phyloP scores from a whole-genome alignment of 2,329 filamentous ascomycete genomes.

The Colletotrichum somersetense region DNA sequence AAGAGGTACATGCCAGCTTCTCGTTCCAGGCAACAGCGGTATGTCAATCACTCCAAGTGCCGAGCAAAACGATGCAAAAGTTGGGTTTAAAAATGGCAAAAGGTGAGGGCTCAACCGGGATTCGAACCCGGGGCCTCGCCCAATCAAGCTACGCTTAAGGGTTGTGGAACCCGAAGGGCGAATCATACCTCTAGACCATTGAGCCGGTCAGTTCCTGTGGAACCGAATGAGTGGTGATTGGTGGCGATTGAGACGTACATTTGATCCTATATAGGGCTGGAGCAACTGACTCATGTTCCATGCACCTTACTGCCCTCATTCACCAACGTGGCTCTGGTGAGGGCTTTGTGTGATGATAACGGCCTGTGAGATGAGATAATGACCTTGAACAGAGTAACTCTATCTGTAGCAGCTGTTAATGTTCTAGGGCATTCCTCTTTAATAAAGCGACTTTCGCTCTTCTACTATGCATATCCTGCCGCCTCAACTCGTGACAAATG shows the following conservation, averaged over 20 bases:
- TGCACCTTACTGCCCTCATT: too few species aligned
- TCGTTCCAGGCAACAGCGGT: too few species aligned
- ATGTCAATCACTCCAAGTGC: too few species aligned
- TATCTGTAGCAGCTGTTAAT: too few species aligned
- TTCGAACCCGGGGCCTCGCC: constrained; percentile 41
- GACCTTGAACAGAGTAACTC: background rate
- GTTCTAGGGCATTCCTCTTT: background rate
- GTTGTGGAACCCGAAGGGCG: constrained; percentile 32
- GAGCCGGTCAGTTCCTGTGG: constrained; percentile 17
- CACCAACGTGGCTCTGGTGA: too few species aligned
- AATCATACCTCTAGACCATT: constrained; percentile 42
- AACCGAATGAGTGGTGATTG: constrained; percentile 22
- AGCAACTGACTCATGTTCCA: fast-evolving
- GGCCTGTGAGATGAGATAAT: background rate
- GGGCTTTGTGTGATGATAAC: background rate
- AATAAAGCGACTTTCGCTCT: background rate
- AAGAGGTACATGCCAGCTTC: too few species aligned
- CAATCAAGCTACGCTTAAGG: constrained; percentile 31
- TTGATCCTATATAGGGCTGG: fast-evolving
- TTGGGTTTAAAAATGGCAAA: too few species aligned
- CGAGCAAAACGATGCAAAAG: background rate
- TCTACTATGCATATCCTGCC: background rate
- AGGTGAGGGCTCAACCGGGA: constrained; percentile 33
- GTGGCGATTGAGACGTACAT: fast-evolving
- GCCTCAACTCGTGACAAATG: background rate